Evolutionary conservation across 1,139 yeast genomes (phyloP), one percentile per base, ranked within the genome.

Genomic region (Geotrichum bryndzae): DNA sequence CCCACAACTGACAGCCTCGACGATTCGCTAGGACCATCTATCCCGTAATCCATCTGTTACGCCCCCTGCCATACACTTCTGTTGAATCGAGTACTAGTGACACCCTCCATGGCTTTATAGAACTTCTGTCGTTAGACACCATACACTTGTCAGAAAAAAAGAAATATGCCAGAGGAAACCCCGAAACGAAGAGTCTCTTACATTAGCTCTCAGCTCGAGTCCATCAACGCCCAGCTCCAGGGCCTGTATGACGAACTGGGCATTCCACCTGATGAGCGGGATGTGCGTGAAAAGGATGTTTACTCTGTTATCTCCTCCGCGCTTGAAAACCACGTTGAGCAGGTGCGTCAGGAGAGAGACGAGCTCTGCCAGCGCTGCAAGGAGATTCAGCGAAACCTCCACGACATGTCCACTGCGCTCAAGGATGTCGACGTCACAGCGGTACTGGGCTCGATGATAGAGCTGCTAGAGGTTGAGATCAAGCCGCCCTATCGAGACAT

Each of bases 171-270:
- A n/a, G 46, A 15, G 46, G 18, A 41, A 41, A 41, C 22, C 46
- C 46, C 46, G 13, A 41, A 53, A 27, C 53, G 74, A 50, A 64
- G 74, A 41, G 70, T 68, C 50, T 71, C 74, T 10, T 71, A 70
- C 56, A 70, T 72, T 23, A 65, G 68, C 51, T 64, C 71, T 25
- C 76, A 73, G 63, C 66, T 74, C 27, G 68, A 66, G 23, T 63
- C 72, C 23, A 70, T 73, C 35, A 68, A 69, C 46, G 54, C 53
- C n/a, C 68, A 65, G 56, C 68, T 74, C n/a, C 72, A 73, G 59
- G 64, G 58, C 22, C 66, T 74, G 27, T 74, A 71, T 58, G 77
- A 74, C 62, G 77, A 74, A 46, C 64, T 74, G 25, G 78, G 78
- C 5, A 64, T 75, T 7, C 54, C 67, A 3, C 62, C 66, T 4